phyloP scores from a whole-genome alignment of 495 filamentous ascomycete species.

The Chaetomium fimeti region DNA sequence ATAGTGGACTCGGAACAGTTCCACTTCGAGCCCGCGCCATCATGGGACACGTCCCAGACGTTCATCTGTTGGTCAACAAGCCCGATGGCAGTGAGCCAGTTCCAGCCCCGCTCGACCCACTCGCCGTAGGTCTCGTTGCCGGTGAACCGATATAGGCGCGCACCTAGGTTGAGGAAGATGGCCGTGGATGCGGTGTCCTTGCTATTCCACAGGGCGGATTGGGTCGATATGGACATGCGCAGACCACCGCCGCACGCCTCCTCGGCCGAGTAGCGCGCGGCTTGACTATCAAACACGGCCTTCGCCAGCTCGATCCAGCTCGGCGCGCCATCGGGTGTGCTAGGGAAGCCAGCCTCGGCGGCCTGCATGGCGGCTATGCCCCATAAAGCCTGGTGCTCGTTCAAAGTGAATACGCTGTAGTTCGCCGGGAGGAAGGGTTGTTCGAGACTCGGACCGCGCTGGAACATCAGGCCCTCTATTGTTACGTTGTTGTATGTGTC shows the following conservation, averaged over 20 bases:
- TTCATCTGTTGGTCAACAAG: conserved; percentile 61
- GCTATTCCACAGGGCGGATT: conserved; percentile 72
- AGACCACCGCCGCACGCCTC: conserved; percentile 67
- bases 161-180: conserved; percentile 76
- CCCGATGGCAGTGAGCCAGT: conserved; percentile 64
- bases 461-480: conserved; percentile 58
- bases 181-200: conserved; percentile 66
- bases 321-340: conserved; percentile 56
- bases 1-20: conserved; percentile 57
- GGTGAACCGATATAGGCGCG: conserved; percentile 72
- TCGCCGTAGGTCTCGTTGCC: conserved; percentile 74
- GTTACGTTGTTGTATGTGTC: conserved; percentile 59
- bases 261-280: conserved; percentile 54
- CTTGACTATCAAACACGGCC: conserved; percentile 71
- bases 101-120: conserved; percentile 69
- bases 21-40: conserved; percentile 42
- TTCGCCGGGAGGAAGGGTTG: conserved; percentile 61
- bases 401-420: conserved; percentile 67
- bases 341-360: conserved; percentile 66
- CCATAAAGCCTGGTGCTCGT: conserved; percentile 85
- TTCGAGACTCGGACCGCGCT: conserved; percentile 56
- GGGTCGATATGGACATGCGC: conserved; percentile 72
- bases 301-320: conserved; percentile 74
- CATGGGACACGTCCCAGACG: conserved; percentile 68
- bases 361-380: conserved; percentile 70